Conservation (phyloP, 495 filamentous ascomycete species). For the Patellaria atrata region DNA sequence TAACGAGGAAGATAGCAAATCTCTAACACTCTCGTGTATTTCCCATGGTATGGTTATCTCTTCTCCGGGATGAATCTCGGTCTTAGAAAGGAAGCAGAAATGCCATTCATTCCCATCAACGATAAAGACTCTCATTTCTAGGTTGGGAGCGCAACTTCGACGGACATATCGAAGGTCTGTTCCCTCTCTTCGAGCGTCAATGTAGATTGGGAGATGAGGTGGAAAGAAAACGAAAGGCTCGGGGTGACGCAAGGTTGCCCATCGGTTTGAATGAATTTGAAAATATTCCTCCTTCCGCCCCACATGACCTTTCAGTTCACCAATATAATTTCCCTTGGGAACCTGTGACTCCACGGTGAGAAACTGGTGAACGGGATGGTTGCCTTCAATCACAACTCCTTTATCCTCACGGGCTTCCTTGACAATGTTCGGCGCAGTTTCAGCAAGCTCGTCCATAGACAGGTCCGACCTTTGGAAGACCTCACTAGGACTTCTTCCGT, state of each 20-base stretch:
- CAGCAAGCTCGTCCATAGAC: slow-evolving; percentile 37
- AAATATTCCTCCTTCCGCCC: slow-evolving; percentile 67
- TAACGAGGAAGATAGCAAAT: slow-evolving; percentile 24
- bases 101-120: slow-evolving; percentile 61
- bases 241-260: slow-evolving; percentile 60
- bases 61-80: slow-evolving; percentile 46
- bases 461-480: slow-evolving; percentile 43
- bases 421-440: slow-evolving; percentile 32
- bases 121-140: slow-evolving; percentile 65
- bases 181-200: slow-evolving; percentile 77
- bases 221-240: slow-evolving; percentile 38
- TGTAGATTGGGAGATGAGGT: slow-evolving; percentile 49
- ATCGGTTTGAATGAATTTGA: slow-evolving; percentile 55
- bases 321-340: slow-evolving; percentile 52
- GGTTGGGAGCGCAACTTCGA: slow-evolving; percentile 78
- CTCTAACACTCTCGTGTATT: slow-evolving; percentile 35
- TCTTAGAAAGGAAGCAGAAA: slow-evolving; percentile 75
- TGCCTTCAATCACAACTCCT: slow-evolving; percentile 30
- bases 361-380: slow-evolving; percentile 50
- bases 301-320: slow-evolving; percentile 77
- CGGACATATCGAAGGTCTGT: slow-evolving; percentile 71
- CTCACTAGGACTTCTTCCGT: slow-evolving; percentile 26
- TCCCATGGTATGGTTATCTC: slow-evolving; percentile 60
- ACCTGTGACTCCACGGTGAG: slow-evolving; percentile 51
- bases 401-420: slow-evolving; percentile 35